phyloP scores from a whole-genome alignment of 148 eudicot genomes.

The Amaranthus palmeri region DNA sequence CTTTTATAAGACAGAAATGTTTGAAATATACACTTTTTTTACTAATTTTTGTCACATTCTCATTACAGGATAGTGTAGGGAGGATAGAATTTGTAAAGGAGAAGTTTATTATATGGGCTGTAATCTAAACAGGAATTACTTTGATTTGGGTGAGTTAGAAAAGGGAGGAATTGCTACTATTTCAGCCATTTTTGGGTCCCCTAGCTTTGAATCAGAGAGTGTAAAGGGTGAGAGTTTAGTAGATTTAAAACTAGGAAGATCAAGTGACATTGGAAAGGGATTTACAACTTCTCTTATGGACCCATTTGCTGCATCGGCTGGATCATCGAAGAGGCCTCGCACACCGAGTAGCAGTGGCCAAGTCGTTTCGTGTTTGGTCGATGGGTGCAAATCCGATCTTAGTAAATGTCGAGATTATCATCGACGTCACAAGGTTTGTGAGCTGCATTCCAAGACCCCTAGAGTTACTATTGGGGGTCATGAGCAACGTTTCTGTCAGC shows the following conservation, averaged over 20 bases:
- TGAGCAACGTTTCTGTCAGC: slow-evolving; percentile 69
- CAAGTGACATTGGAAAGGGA: slow-evolving; percentile 26
- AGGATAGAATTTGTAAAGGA: not conserved
- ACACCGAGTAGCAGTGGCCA: slow-evolving; percentile 34
- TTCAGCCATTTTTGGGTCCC: slow-evolving; percentile 27
- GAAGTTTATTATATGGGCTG: slow-evolving; percentile 40
- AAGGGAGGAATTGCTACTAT: slow-evolving; percentile 30
- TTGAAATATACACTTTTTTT: not conserved
- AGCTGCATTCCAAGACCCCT: slow-evolving; percentile 61
- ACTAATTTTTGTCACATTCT: not conserved
- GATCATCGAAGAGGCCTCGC: slow-evolving; percentile 52
- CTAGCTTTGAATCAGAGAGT: slow-evolving; percentile 18
- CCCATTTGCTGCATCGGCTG: slow-evolving; percentile 28
- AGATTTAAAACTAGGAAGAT: slow-evolving; percentile 47
- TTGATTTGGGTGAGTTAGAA: slow-evolving; percentile 34
- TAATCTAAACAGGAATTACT: slow-evolving; percentile 36
- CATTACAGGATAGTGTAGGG: slow-evolving; percentile 10
- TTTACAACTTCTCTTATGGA: slow-evolving; percentile 29
- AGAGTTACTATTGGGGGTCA: slow-evolving; percentile 50
- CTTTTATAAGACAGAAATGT: not conserved
- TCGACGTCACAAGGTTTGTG: slow-evolving; percentile 74
- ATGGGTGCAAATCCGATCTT: slow-evolving; percentile 60
- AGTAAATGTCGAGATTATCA: slow-evolving; percentile 63
- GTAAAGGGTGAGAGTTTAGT: slow-evolving; percentile 28
- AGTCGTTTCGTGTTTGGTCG: slow-evolving; percentile 47